Evolutionary conservation across 2,329 filamentous ascomycete species (phyloP).

Genomic region (Akanthomyces uredinophilus): DNA sequence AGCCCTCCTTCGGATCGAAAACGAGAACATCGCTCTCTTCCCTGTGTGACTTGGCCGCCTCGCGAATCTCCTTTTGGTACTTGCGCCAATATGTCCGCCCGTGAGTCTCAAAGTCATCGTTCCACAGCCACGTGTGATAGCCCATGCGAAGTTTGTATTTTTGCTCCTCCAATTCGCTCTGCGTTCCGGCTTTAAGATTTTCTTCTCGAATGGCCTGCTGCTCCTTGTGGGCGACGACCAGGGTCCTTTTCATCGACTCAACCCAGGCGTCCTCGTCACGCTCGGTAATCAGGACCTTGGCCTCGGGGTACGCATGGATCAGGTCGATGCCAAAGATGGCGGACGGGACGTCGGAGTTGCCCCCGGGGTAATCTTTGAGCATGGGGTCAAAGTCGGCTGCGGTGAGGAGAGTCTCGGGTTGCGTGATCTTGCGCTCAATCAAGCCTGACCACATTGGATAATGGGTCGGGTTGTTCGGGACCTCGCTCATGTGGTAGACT

Average conservation of each 20-base stretch:
- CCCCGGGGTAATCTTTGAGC: neutral
- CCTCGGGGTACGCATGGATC: neutral
- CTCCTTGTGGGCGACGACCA: neutral
- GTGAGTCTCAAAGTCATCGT: neutral
- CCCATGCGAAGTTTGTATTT: neutral
- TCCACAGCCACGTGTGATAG: neutral
- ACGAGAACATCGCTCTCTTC: neutral
- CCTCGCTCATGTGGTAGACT: slow-evolving; percentile 1
- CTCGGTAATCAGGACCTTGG: neutral
- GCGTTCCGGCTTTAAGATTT: neutral
- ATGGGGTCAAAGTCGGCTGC: neutral
- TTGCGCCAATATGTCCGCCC: neutral
- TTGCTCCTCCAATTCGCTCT: neutral
- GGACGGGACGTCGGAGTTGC: neutral
- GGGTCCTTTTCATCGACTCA: neutral
- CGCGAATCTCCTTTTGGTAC: neutral
- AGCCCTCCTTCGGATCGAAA: neutral
- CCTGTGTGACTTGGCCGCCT: neutral
- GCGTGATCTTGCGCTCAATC: neutral
- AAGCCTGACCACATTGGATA: neutral
- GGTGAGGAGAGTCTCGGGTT: neutral
- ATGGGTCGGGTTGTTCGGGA: neutral
- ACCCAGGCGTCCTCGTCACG: neutral
- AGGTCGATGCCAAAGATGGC: neutral
- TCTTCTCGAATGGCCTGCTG: neutral